Percentiles rank a stretch among this genome's conserved stretches.
Conservation (phyloP, 306 rosid species). For the apple (Malus domestica) region ASM211411v1 NC_041805.1:22975001-22975500, state of each 20-base stretch:
- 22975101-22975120: neutral
- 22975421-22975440: neutral
- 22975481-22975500: neutral
- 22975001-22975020: neutral
- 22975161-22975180: neutral
- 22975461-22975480: neutral
- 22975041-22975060: neutral
- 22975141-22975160: neutral
- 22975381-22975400: neutral
- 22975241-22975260: too few species aligned
- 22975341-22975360: neutral
- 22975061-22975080: neutral
- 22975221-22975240: too few species aligned
- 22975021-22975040: neutral
- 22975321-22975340: neutral
- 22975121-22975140: neutral
- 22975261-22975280: too few species aligned
- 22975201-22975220: too few species aligned
- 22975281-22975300: neutral
- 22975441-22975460: neutral
- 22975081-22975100: neutral
- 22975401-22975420: neutral
- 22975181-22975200: neutral
- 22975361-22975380: neutral
- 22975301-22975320: neutral